Conservation (phyloP, 116 monocot species). For the Phalaenopsis hybrid region DNA sequence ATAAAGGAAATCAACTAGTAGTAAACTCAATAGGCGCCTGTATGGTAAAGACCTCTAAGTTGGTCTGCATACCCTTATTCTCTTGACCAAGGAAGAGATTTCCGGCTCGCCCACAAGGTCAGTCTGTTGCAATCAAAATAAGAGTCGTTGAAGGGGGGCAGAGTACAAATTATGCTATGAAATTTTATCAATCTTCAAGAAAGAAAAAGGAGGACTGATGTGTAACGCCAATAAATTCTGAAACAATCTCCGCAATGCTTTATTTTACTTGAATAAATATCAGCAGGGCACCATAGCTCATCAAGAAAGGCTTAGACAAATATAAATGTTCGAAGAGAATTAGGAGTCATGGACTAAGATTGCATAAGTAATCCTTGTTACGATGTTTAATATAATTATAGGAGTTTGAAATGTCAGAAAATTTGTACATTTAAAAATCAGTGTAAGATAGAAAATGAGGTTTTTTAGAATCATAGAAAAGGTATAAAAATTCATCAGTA, state of each 20-base stretch:
- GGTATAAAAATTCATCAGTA: not conserved
- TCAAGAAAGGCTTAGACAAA: not conserved
- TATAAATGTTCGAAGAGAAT: not conserved
- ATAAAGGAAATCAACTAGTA: conserved; percentile 9
- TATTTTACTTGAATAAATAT: not conserved
- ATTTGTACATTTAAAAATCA: not conserved
- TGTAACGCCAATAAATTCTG: not conserved
- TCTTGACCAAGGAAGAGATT: conserved; percentile 59
- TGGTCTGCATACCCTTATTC: conserved; percentile 53
- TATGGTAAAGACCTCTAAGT: not conserved
- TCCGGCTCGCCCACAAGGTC: conserved; percentile 73
- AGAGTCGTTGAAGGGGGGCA: not conserved
- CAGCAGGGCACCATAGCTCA: not conserved
- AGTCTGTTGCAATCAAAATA: conserved; percentile 31
- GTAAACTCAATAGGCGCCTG: not conserved
- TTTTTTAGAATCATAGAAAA: not conserved
- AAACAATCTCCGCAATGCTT: not conserved
- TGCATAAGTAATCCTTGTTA: not conserved
- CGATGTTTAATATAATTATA: not conserved
- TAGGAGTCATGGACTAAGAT: not conserved
- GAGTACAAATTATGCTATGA: not conserved
- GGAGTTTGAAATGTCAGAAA: not conserved
- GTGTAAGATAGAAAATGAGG: not conserved
- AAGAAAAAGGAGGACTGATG: not conserved
- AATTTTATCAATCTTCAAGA: not conserved